Evolutionary conservation across 345 rosid species (phyloP).

Genomic region (Euphorbia tirucalli): DNA sequence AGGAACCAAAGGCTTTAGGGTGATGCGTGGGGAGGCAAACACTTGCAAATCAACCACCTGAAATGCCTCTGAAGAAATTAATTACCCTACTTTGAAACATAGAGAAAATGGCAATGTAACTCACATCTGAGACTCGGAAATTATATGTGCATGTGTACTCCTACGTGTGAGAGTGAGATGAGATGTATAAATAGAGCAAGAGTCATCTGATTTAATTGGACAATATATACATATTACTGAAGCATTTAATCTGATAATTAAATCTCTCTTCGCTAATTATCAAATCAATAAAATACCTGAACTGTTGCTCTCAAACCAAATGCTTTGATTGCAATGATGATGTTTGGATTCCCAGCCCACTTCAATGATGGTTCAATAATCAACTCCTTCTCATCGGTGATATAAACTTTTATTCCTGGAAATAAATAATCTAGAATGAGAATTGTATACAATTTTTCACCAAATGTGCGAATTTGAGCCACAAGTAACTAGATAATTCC

Average conservation of each 20-base stretch:
- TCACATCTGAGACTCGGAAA: neutral
- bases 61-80: constrained; percentile 9
- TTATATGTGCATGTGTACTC: neutral
- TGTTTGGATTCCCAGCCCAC: constrained; percentile 39
- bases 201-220: too few relatives aligned
- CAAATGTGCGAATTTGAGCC: neutral
- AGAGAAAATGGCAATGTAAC: neutral
- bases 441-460: neutral
- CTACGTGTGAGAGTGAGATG: too few relatives aligned
- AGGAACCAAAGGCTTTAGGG: constrained; percentile 91
- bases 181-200: too few relatives aligned
- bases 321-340: constrained; percentile 28
- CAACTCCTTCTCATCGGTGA: constrained; percentile 33
- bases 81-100: neutral
- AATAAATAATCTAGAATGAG: neutral
- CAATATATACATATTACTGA: neutral
- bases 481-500: neutral
- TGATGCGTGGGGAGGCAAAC: constrained; percentile 81
- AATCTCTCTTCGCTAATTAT: neutral
- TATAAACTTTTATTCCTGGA: constrained; percentile 32
- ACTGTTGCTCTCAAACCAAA: constrained; percentile 34
- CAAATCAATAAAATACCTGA: constrained; percentile 20
- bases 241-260: neutral
- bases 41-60: constrained; percentile 94
- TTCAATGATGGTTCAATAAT: constrained; percentile 29